phyloP scores from a whole-genome alignment of 2,329 filamentous ascomycete genomes.

The Fusarium poae region DNA sequence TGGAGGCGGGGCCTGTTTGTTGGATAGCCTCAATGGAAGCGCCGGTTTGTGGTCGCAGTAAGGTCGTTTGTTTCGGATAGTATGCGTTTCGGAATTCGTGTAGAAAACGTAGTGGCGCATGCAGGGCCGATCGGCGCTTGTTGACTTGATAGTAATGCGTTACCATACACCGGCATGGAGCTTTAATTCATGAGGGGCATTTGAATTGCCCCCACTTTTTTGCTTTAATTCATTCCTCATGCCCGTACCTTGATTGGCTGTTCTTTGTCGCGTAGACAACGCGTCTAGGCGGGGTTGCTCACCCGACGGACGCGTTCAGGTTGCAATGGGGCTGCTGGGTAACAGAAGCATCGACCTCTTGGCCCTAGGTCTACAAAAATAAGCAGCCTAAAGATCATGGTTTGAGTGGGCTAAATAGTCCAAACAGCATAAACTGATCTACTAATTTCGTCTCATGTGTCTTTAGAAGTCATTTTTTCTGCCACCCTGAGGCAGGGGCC shows the following conservation, averaged over 20 bases:
- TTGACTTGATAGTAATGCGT: conserved; percentile 31
- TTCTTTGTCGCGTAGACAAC: conserved; percentile 49
- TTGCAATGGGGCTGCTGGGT: not conserved
- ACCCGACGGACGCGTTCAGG: conserved; percentile 42
- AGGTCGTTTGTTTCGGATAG: conserved; percentile 29
- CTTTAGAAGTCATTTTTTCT: too few species aligned
- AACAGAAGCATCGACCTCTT: too few species aligned
- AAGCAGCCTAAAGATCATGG: too few species aligned
- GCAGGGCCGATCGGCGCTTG: conserved; percentile 39
- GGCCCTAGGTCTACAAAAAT: too few species aligned
- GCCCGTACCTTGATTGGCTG: conserved; percentile 45
- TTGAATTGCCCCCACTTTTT: conserved; percentile 37
- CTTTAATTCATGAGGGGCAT: conserved; percentile 43
- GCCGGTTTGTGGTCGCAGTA: conserved; percentile 24
- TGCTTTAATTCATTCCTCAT: conserved; percentile 21
- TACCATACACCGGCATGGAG: conserved; percentile 21
- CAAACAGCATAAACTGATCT: too few species aligned
- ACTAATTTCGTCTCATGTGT: too few species aligned
- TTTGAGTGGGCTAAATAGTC: too few species aligned
- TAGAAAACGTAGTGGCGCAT: conserved; percentile 24
- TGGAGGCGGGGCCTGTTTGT: conserved; percentile 1
- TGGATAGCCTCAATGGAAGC: conserved; percentile 32
- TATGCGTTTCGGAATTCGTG: conserved; percentile 20
- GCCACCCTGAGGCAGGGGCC: not conserved
- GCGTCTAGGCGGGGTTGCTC: conserved; percentile 43